Evolutionary conservation across 2,329 filamentous ascomycete genomes (phyloP), one percentile per base, ranked within the genome.

Genomic region (Zymoseptoria passerinii): DNA sequence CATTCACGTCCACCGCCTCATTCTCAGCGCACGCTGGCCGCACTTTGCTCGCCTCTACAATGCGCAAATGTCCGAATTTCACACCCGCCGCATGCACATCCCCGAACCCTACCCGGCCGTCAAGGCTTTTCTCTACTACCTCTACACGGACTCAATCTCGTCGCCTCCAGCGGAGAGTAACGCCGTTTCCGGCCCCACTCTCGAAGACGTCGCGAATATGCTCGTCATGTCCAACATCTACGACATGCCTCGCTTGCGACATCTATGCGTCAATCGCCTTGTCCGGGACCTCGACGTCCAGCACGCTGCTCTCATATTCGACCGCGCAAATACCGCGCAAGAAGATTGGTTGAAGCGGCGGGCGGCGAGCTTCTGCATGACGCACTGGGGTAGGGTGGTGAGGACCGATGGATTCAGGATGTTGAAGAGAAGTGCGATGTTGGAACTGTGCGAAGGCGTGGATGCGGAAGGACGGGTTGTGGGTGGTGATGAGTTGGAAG

Each of bases 161-260:
- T 60, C 60, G 19, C 66, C 68, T 8, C 66, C 68, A 1, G 58
- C 66, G 40, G 65, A 67, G 55, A 63, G 57, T 44, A 58, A 62
- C 40, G 55, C 60, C 55, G 44, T 66, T 50, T 56, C 49, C 61
- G 83, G 82, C 52, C 79, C 83, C 0, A 79, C 76, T 8, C 83
- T 96, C 19, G 84, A 86, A 28, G 92, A 96, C 66, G 91, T 97
- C 13, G 92, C 94, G 0, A 92, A 94, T 8, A 84, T 99, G 73
- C 81, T 99, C 2, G 92, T 99, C 63, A 95, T 99, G 89, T 91
- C 91, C 50, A 96, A 97, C 72, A 89, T 97, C 52, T 99, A 99
- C 76, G 92, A 96, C 70, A 95, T 99, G 77, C 92, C 92, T 1
- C 90, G 94, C 65, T 83, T 99, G 23, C 88, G 92, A 19, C 82